phyloP scores from a whole-genome alignment of 75 land plant genomes.

The Picea sitchensis region DNA sequence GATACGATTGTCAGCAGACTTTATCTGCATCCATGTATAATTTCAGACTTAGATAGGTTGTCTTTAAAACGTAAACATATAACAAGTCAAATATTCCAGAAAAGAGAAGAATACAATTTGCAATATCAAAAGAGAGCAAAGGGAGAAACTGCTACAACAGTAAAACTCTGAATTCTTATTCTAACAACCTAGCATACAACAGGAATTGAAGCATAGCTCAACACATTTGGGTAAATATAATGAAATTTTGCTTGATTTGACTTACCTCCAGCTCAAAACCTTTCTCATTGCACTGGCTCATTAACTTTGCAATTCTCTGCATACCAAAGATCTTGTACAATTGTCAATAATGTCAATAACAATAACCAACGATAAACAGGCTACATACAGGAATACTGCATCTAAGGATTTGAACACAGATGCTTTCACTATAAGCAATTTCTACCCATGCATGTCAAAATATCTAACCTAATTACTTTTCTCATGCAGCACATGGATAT shows the following conservation, averaged over 20 bases:
- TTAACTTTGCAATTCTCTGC: constrained; percentile 79
- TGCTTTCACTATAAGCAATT: too few species aligned
- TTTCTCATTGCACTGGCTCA: constrained; percentile 86
- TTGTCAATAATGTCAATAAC: neutral
- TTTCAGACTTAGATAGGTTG: neutral
- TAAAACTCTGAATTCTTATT: neutral
- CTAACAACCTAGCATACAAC: neutral
- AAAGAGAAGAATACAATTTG: neutral
- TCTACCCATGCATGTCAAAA: too few species aligned
- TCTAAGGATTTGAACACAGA: too few species aligned
- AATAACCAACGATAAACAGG: too few species aligned
- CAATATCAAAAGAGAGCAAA: neutral
- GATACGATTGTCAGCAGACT: constrained; percentile 75
- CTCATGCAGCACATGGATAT: too few species aligned
- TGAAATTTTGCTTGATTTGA: neutral
- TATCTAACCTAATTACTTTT: too few species aligned
- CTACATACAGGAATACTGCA: too few species aligned
- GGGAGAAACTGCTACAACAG: neutral
- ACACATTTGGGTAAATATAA: neutral
- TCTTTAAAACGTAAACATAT: too few species aligned
- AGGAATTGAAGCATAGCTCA: neutral
- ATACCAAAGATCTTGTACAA: constrained; percentile 7
- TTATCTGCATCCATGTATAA: neutral
- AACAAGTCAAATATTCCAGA: too few species aligned
- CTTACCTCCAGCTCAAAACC: constrained; percentile 94